phyloP scores from a whole-genome alignment of 1,139 yeast genomes.

The Saccharomyces pastorianus region DNA sequence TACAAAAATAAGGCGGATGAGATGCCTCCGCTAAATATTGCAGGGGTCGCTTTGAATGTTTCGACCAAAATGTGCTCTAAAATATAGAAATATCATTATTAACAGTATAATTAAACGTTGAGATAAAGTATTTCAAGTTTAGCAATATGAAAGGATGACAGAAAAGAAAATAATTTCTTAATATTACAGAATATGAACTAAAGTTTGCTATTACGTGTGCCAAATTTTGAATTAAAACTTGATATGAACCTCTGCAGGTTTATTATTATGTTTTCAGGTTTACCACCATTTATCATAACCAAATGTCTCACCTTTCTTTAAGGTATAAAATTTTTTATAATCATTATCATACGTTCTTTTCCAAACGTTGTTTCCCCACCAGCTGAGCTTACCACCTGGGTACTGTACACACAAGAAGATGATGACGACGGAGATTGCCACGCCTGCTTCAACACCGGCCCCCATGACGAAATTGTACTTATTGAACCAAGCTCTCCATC shows the following conservation, averaged over 20 bases:
- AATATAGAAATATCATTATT: too few relatives aligned
- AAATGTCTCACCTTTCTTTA: conserved; percentile 34
- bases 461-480: conserved; percentile 38
- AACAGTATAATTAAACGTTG: background rate
- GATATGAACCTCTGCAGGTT: background rate
- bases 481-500: conserved; percentile 36
- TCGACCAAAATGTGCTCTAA: too few relatives aligned
- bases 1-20: too few relatives aligned
- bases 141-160: background rate
- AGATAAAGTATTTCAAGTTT: background rate
- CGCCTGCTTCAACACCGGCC: conserved; percentile 55
- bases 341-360: conserved; percentile 31
- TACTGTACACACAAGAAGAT: conserved; percentile 46
- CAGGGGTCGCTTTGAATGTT: too few relatives aligned
- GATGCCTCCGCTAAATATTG: too few relatives aligned
- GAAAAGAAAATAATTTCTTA: background rate
- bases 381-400: conserved; percentile 35
- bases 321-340: conserved; percentile 28
- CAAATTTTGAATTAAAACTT: background rate
- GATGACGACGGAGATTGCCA: conserved; percentile 43
- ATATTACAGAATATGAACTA: background rate
- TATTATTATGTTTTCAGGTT: background rate
- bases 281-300: conserved; percentile 38
- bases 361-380: conserved; percentile 48
- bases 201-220: background rate